These are phyloP conservation scores for Lanmaoa rubissima DNA, from an alignment of 768 basidiomycete species.

Conservation along the genomic window DNA sequence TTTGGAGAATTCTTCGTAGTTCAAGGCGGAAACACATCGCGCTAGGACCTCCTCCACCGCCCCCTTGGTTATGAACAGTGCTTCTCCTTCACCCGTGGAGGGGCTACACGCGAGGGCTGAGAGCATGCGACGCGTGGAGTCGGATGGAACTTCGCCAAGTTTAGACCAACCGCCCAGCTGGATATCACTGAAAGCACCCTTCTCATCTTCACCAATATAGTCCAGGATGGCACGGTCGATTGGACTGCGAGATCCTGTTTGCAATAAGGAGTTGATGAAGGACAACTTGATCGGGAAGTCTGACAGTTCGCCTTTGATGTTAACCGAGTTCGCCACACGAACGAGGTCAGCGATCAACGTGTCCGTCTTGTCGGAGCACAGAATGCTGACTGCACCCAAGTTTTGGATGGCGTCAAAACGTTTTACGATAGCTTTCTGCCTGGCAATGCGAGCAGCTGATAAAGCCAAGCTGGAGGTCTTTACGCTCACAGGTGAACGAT, in stretches of 20 bases:
- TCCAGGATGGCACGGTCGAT: slow-evolving; percentile 36
- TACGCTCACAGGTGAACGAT: slow-evolving; percentile 34
- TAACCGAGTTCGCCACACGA: slow-evolving; percentile 36
- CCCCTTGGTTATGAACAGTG: slow-evolving; percentile 30
- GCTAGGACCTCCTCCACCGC: slow-evolving; percentile 35
- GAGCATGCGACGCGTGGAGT: slow-evolving; percentile 36
- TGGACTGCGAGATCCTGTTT: slow-evolving; percentile 37
- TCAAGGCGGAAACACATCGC: slow-evolving; percentile 24
- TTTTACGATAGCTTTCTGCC: slow-evolving; percentile 58
- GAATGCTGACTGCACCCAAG: slow-evolving; percentile 50
- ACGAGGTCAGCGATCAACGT: slow-evolving; percentile 46
- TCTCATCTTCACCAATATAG: slow-evolving; percentile 15
- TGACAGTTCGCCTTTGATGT: slow-evolving; percentile 20
- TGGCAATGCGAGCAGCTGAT: slow-evolving; percentile 54
- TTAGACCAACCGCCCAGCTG: slow-evolving; percentile 27
- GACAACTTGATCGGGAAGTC: slow-evolving; percentile 28
- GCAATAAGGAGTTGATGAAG: slow-evolving; percentile 33
- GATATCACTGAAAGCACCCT: slow-evolving; percentile 3
- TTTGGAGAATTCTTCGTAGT: slow-evolving; percentile 13
- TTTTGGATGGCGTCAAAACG: slow-evolving; percentile 64
- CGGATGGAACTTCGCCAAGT: slow-evolving; percentile 36
- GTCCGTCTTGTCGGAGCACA: slow-evolving; percentile 68
- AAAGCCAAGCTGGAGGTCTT: slow-evolving; percentile 59
- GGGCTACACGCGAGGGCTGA: slow-evolving; percentile 34
- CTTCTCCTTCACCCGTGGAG: slow-evolving; percentile 14